Evolutionary conservation across 441 rosid species (phyloP).

Genomic region (Pelargonium australe): DNA sequence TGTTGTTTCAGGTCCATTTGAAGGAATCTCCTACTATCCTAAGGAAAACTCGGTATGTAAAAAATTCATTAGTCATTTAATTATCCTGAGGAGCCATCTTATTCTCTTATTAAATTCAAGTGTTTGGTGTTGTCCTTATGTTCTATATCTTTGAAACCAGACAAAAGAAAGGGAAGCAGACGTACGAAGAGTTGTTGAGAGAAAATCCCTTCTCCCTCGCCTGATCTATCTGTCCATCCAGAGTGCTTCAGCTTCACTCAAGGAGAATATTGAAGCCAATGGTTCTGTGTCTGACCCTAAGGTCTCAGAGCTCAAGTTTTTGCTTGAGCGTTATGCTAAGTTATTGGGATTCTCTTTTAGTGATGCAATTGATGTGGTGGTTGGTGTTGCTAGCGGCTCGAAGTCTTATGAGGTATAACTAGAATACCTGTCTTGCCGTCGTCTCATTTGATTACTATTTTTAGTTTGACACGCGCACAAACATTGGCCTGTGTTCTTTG

Average conservation of each 20-base stretch:
- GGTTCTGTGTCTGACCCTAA: constrained; percentile 51
- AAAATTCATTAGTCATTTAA: too few species aligned
- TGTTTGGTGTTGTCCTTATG: neutral
- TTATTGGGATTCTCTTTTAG: constrained; percentile 63
- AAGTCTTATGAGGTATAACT: constrained; percentile 51
- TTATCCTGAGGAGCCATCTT: neutral
- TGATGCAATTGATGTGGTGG: constrained; percentile 54
- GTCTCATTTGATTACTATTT: neutral
- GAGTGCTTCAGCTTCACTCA: constrained; percentile 49
- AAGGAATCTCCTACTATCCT: constrained; percentile 64
- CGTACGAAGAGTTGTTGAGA: constrained; percentile 46
- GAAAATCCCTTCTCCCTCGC: constrained; percentile 83
- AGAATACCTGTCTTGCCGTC: constrained; percentile 10
- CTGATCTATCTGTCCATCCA: constrained; percentile 75
- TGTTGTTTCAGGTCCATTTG: constrained; percentile 71
- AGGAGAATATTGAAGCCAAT: constrained; percentile 52
- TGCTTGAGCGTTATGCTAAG: constrained; percentile 74
- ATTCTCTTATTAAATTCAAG: too few species aligned
- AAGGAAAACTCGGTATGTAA: constrained; percentile 55
- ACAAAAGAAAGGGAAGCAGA: constrained; percentile 61
- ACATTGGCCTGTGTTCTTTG: neutral
- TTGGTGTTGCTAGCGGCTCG: constrained; percentile 53
- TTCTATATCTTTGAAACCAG: constrained; percentile 29
- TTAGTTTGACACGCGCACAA: neutral
- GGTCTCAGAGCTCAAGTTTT: constrained; percentile 49